A percentile compares a stretch with the other conserved stretches of the same genome.
Conservation (phyloP, 2,329 filamentous ascomycete genomes). For the Zymoseptoria passerinii region DNA sequence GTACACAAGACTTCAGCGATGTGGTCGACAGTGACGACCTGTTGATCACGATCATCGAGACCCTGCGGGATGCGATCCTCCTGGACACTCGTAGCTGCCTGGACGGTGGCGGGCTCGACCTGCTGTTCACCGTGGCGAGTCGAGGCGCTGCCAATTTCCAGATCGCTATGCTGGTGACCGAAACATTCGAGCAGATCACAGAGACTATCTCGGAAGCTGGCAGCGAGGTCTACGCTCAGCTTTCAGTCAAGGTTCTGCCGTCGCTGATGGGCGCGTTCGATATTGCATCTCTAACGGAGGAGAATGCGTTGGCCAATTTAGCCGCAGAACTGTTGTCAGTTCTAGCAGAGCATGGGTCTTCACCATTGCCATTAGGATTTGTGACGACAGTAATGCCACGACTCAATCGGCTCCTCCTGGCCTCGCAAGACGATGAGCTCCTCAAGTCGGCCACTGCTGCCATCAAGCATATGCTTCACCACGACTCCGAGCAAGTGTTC, state of each 20-base stretch:
- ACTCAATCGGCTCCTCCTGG: conserved; percentile 71
- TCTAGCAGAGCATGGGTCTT: conserved; percentile 71
- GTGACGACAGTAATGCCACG: conserved; percentile 81
- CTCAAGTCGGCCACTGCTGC: conserved; percentile 78
- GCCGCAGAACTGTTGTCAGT: conserved; percentile 77
- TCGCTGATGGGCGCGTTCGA: conserved; percentile 84
- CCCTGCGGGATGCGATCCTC: conserved; percentile 72
- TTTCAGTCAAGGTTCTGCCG: conserved; percentile 81
- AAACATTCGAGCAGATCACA: conserved; percentile 86
- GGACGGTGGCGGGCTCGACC: conserved; percentile 64
- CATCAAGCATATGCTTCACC: conserved; percentile 79
- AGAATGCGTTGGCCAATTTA: conserved; percentile 75
- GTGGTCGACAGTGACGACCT: conserved; percentile 85
- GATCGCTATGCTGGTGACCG: conserved; percentile 75
- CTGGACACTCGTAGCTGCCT: conserved; percentile 70
- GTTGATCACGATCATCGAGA: conserved; percentile 80
- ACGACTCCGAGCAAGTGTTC: conserved; percentile 85
- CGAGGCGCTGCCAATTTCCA: conserved; percentile 87
- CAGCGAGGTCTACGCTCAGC: conserved; percentile 60
- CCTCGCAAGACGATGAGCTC: conserved; percentile 77
- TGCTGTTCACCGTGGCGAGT: conserved; percentile 82
- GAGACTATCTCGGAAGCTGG: conserved; percentile 56
- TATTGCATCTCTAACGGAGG: conserved; percentile 73
- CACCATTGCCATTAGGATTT: conserved; percentile 80
- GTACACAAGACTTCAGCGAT: conserved; percentile 70